Percentiles rank a stretch among this genome's conserved stretches.
Conservation (phyloP, 78 protist genomes). For the Diacronema lutheri region DNA sequence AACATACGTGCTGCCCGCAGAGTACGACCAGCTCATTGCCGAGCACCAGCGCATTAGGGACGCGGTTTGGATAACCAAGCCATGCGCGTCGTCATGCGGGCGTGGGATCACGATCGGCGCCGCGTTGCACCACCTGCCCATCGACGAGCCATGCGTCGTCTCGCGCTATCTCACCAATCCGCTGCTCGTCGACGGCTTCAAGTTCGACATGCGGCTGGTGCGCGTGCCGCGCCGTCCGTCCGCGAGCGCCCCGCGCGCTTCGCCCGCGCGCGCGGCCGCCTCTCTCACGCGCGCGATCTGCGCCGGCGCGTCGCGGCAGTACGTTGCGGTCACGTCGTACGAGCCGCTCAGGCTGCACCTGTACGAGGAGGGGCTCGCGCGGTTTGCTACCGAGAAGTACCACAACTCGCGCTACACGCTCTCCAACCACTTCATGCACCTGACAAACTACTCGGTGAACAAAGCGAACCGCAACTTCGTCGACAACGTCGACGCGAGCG, state of each 20-base stretch:
- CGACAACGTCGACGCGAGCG: background rate
- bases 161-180: slow-evolving; percentile 49
- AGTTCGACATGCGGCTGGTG: slow-evolving; percentile 64
- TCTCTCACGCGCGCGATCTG: too few relatives aligned
- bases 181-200: slow-evolving; percentile 53
- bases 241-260: too few relatives aligned
- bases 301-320: too few relatives aligned
- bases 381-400: slow-evolving; percentile 55
- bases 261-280: too few relatives aligned
- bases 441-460: slow-evolving; percentile 75
- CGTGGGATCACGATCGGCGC: slow-evolving; percentile 28
- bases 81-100: slow-evolving; percentile 22
- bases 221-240: too few relatives aligned
- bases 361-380: slow-evolving; percentile 62
- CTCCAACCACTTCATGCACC: slow-evolving; percentile 36
- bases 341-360: slow-evolving; percentile 55
- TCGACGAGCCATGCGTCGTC: background rate
- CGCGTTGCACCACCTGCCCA: background rate
- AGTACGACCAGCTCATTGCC: background rate
- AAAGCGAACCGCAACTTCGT: slow-evolving; percentile 7
- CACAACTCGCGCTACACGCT: background rate
- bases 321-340: slow-evolving; percentile 38
- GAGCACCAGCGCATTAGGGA: background rate
- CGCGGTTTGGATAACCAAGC: slow-evolving; percentile 32
- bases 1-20: slow-evolving; percentile 37